Evolutionary conservation across 345 rosid genomes (phyloP).

Genomic region (Firmiana major): DNA sequence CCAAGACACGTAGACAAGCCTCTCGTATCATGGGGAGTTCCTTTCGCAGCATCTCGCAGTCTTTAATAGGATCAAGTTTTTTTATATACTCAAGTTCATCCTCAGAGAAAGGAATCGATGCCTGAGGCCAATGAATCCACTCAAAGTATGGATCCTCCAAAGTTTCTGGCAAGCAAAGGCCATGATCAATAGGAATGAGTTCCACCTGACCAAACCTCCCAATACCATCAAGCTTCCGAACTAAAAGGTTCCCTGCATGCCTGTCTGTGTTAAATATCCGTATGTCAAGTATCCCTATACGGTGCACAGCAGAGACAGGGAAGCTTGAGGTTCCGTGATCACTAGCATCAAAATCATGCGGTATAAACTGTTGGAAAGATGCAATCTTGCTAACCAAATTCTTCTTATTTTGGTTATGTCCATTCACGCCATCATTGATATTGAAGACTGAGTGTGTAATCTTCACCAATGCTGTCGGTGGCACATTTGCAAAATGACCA

Average conservation of each 20-base stretch:
- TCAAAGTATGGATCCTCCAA: conserved; percentile 99
- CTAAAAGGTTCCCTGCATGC: conserved; percentile 94
- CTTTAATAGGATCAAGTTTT: conserved; percentile 56
- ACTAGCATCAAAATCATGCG: conserved; percentile 94
- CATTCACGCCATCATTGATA: conserved; percentile 75
- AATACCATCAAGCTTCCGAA: conserved; percentile 65
- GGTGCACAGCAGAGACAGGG: conserved; percentile 89
- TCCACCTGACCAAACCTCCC: conserved; percentile 82
- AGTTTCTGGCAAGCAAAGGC: conserved; percentile 93
- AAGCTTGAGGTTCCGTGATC: conserved; percentile 97
- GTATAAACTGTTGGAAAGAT: conserved; percentile 86
- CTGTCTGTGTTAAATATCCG: conserved; percentile 94
- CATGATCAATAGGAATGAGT: conserved; percentile 95
- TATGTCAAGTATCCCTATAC: conserved; percentile 84
- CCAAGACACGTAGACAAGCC: conserved; percentile 77
- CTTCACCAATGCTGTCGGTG: conserved; percentile 94
- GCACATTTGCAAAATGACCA: conserved; percentile 80
- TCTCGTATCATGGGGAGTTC: conserved; percentile 96
- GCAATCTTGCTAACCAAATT: conserved; percentile 89
- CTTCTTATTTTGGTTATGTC: conserved; percentile 56
- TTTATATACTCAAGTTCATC: conserved; percentile 85
- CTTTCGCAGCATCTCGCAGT: conserved; percentile 70
- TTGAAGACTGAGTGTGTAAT: conserved; percentile 90
- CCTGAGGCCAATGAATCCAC: conserved; percentile 99
- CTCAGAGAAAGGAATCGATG: conserved; percentile 95